Conservation (phyloP, 1,284 basidiomycete species). For the Meripilus lineatus region DNA sequence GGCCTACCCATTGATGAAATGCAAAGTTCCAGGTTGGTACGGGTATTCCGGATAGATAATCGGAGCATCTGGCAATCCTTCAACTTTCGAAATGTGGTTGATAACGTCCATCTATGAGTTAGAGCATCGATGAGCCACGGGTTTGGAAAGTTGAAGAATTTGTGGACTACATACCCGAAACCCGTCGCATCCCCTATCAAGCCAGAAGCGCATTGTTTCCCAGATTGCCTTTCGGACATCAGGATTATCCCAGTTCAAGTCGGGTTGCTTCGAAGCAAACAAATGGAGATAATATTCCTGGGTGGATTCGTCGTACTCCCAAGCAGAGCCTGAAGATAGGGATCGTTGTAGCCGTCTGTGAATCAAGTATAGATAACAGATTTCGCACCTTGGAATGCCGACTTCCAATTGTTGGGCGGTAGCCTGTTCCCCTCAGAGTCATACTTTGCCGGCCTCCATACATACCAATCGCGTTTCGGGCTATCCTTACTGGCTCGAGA, state of each 20-base stretch:
- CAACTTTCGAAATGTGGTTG: slow-evolving; percentile 61
- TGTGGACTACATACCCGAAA: slow-evolving; percentile 61
- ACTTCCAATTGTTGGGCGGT: slow-evolving; percentile 74
- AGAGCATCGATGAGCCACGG: background rate
- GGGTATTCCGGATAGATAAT: slow-evolving; percentile 44
- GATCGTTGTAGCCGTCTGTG: no score
- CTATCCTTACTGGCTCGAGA: slow-evolving; percentile 54
- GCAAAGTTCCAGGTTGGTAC: slow-evolving; percentile 52
- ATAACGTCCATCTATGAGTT: slow-evolving; percentile 61
- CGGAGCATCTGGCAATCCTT: slow-evolving; percentile 62
- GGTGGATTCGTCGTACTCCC: slow-evolving; percentile 67
- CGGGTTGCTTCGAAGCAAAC: slow-evolving; percentile 69
- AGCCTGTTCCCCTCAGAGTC: slow-evolving; percentile 46
- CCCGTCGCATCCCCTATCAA: slow-evolving; percentile 68
- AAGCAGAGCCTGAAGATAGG: slow-evolving; percentile 60
- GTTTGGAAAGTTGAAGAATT: background rate
- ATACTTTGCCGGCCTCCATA: slow-evolving; percentile 65
- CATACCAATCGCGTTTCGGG: slow-evolving; percentile 71
- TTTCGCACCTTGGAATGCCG: slow-evolving; percentile 53
- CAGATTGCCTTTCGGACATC: slow-evolving; percentile 59
- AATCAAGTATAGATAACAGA: background rate
- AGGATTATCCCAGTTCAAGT: slow-evolving; percentile 75
- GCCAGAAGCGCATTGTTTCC: slow-evolving; percentile 72
- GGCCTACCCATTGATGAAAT: slow-evolving; percentile 57
- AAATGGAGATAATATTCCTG: slow-evolving; percentile 76